phyloP scores from a whole-genome alignment of 768 basidiomycete genomes.

The Filobasidium wieringae region DNA sequence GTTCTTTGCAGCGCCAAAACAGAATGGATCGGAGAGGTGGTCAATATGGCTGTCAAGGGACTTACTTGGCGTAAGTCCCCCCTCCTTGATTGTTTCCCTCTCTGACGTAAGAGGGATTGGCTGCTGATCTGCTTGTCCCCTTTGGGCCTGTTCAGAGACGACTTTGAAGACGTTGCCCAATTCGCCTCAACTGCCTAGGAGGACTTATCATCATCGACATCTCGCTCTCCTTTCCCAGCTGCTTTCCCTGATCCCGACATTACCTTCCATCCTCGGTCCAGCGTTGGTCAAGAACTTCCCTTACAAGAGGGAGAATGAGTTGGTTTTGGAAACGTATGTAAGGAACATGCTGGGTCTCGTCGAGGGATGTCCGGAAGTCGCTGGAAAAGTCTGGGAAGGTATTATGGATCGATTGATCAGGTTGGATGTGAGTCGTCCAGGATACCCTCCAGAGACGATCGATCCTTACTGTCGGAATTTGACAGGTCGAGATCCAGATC shows the following conservation, averaged over 20 bases:
- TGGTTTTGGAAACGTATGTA: slow-evolving; percentile 75
- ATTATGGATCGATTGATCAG: slow-evolving; percentile 90
- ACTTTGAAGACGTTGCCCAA: not conserved
- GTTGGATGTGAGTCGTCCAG: slow-evolving; percentile 62
- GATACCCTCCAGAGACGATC: too few species aligned
- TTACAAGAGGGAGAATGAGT: slow-evolving; percentile 75
- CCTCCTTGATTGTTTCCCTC: not conserved
- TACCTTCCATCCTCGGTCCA: slow-evolving; percentile 74
- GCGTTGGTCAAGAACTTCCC: slow-evolving; percentile 77
- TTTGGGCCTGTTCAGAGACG: not conserved
- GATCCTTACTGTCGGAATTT: not conserved
- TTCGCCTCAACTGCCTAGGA: slow-evolving; percentile 3
- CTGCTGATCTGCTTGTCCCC: slow-evolving; percentile 14
- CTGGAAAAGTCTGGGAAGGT: slow-evolving; percentile 66
- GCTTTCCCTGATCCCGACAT: slow-evolving; percentile 79
- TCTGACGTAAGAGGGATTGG: too few species aligned
- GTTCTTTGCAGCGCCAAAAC: slow-evolving; percentile 83
- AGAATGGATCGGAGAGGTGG: slow-evolving; percentile 75
- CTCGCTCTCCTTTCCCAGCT: slow-evolving; percentile 77
- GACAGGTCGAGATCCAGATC: slow-evolving; percentile 89
- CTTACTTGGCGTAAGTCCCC: slow-evolving; percentile 24
- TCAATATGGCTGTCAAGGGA: slow-evolving; percentile 68
- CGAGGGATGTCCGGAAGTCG: slow-evolving; percentile 74
- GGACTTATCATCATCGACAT: slow-evolving; percentile 65
- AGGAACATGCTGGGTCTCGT: slow-evolving; percentile 73